Conservation (phyloP, 495 filamentous ascomycete genomes). For the Wilcoxina mikolae region DNA sequence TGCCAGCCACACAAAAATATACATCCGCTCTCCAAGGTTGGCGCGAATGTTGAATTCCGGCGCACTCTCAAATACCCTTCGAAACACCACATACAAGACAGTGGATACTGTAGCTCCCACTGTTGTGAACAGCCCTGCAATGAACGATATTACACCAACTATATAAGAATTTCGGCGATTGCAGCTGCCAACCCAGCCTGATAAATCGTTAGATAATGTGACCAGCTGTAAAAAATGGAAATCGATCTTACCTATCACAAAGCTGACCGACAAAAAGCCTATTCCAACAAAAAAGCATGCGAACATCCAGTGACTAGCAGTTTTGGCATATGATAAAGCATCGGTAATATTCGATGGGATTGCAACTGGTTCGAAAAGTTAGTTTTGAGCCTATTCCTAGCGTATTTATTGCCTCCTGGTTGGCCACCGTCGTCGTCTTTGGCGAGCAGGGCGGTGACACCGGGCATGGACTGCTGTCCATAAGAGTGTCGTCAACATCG, state of each 20-base stretch:
- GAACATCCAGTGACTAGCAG: constrained; percentile 85
- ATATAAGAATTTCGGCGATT: not conserved
- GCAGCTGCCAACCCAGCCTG: not conserved
- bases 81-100: constrained; percentile 65
- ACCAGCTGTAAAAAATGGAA: not conserved
- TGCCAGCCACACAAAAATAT: constrained; percentile 81
- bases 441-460: no score
- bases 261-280: constrained; percentile 49
- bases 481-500: no score
- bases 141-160: not conserved
- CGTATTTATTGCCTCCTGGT: not conserved
- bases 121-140: not conserved
- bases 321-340: constrained; percentile 56
- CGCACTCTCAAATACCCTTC: constrained; percentile 50
- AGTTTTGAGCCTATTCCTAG: not conserved
- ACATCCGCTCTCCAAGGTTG: constrained; percentile 55
- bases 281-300: constrained; percentile 62
- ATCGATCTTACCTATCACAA: constrained; percentile 30
- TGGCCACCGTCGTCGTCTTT: no score
- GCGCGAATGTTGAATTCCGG: constrained; percentile 59
- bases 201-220: not conserved
- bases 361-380: constrained; percentile 41
- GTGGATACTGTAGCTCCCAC: constrained; percentile 46
- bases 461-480: no score
- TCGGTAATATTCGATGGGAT: constrained; percentile 56